Conservation (phyloP, 1,139 yeast genomes). For the Hansenula anomala region DNA sequence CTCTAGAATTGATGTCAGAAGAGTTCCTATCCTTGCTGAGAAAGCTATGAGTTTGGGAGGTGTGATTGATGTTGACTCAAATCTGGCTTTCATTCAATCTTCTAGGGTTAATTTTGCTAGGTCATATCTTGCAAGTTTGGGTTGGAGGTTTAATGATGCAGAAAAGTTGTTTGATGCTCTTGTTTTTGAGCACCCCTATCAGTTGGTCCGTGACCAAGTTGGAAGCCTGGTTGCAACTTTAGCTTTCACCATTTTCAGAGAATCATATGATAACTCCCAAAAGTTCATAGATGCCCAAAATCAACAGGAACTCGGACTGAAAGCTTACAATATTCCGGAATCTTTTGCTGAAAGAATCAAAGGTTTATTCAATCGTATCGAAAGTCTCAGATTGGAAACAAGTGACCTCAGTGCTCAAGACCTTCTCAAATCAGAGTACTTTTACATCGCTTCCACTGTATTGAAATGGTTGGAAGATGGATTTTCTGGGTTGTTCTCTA, state of each 20-base stretch:
- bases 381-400: conserved; percentile 36
- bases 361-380: conserved; percentile 38
- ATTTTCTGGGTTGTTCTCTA: conserved; percentile 22
- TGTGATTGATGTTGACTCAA: conserved; percentile 46
- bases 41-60: conserved; percentile 38
- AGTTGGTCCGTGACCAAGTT: conserved; percentile 67
- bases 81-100: conserved; percentile 66
- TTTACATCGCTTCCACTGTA: conserved; percentile 30
- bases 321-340: conserved; percentile 25
- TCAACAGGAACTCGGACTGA: conserved; percentile 30
- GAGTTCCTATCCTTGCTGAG: conserved; percentile 51
- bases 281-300: conserved; percentile 39
- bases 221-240: conserved; percentile 61
- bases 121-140: conserved; percentile 47
- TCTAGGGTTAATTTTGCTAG: conserved; percentile 56
- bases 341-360: conserved; percentile 26
- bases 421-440: conserved; percentile 30
- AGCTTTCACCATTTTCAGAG: conserved; percentile 48
- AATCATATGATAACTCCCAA: conserved; percentile 39
- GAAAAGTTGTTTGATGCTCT: conserved; percentile 42
- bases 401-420: conserved; percentile 27
- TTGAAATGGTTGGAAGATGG: conserved; percentile 22
- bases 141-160: conserved; percentile 55
- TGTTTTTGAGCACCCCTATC: conserved; percentile 61
- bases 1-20: conserved; percentile 57